phyloP scores from a whole-genome alignment of 768 basidiomycete species.

The Hericium alpestre region DNA sequence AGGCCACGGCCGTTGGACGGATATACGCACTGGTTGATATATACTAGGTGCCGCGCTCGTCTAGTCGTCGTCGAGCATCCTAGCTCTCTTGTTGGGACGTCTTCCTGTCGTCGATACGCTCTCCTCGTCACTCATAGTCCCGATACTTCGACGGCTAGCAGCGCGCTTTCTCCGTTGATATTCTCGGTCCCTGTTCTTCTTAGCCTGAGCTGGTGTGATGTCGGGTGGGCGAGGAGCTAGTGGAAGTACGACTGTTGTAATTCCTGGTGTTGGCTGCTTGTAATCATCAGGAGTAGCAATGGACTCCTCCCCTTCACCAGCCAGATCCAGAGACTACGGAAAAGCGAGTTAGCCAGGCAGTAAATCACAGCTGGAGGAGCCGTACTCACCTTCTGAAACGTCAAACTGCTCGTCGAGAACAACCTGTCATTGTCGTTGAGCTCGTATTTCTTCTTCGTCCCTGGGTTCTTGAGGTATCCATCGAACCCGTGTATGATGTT shows the following conservation, averaged over 20 bases:
- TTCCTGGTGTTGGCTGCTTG: constrained; percentile 58
- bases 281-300: constrained; percentile 56
- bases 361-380: background rate
- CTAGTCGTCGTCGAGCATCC: constrained; percentile 43
- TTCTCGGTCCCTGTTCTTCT: constrained; percentile 70
- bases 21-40: background rate
- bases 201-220: constrained; percentile 59
- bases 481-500: constrained; percentile 87
- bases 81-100: constrained; percentile 58
- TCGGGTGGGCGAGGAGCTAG: constrained; percentile 63
- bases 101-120: constrained; percentile 30
- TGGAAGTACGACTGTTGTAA: constrained; percentile 70
- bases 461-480: constrained; percentile 73
- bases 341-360: background rate
- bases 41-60: background rate
- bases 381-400: constrained; percentile 53
- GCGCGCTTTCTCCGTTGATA: constrained; percentile 72
- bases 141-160: constrained; percentile 50
- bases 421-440: constrained; percentile 68
- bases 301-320: constrained; percentile 58
- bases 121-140: constrained; percentile 68
- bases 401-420: constrained; percentile 74
- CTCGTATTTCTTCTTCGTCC: constrained; percentile 61
- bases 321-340: constrained; percentile 60
- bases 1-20: too few relatives aligned